These are phyloP conservation scores for Phytophthora hybrid DNA, from an alignment of 352 stramenopile genomes.

Conservation along the genomic window DNA sequence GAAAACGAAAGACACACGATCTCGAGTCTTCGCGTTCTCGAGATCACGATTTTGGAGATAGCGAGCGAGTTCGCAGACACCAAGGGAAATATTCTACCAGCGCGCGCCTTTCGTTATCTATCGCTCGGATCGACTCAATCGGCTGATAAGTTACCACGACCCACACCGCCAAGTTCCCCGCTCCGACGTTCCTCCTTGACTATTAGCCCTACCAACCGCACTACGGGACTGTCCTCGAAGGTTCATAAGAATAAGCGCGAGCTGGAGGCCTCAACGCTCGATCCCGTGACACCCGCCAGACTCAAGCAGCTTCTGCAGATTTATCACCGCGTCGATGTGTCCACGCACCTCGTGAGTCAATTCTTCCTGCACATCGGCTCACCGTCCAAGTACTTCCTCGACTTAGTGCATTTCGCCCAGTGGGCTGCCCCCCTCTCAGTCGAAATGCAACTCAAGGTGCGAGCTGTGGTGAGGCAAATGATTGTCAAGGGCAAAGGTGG, in stretches of 20 bases:
- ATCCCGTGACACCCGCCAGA: conserved; percentile 46
- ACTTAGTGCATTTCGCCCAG: conserved; percentile 49
- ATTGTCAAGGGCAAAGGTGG: conserved; percentile 54
- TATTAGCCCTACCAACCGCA: conserved; percentile 8
- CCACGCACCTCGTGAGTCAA: conserved; percentile 53
- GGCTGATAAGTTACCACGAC: not conserved
- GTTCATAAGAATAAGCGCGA: conserved; percentile 27
- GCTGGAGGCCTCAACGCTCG: conserved; percentile 22
- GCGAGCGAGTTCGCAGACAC: conserved; percentile 25
- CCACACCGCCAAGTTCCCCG: conserved; percentile 16
- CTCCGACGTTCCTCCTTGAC: conserved; percentile 1
- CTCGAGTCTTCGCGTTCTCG: conserved; percentile 42
- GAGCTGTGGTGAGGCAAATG: conserved; percentile 48
- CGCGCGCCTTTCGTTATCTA: conserved; percentile 40
- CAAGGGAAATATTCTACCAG: conserved; percentile 36
- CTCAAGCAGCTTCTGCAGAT: conserved; percentile 50
- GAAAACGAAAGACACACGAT: conserved; percentile 10
- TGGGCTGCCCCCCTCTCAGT: conserved; percentile 50
- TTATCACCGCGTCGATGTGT: conserved; percentile 44
- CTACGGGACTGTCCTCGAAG: conserved; percentile 9
- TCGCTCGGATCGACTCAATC: conserved; percentile 11
- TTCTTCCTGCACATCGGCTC: conserved; percentile 66
- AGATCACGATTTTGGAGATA: conserved; percentile 50
- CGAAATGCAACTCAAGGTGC: conserved; percentile 47
- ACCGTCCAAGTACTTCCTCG: conserved; percentile 52